phyloP scores from a whole-genome alignment of 75 land plant species.

The Selaginella moellendorffii region DNA sequence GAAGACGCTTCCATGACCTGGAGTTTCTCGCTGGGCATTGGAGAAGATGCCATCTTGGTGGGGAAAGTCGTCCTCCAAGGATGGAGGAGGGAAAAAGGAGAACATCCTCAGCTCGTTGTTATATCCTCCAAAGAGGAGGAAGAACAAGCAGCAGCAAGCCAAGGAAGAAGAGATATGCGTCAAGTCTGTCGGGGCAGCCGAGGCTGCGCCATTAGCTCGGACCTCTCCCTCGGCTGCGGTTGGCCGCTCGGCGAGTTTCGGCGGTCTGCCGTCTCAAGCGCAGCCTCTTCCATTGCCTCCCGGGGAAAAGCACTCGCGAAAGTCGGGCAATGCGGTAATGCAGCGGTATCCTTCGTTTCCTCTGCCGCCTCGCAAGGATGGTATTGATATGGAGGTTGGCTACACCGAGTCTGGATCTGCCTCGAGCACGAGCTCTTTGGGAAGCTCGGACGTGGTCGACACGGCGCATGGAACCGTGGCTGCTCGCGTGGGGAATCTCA shows the following conservation, averaged over 20 bases:
- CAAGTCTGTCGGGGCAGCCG: neutral
- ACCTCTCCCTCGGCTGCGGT: neutral
- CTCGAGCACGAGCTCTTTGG: neutral
- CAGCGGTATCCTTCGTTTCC: neutral
- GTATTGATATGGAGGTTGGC: neutral
- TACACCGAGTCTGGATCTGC: neutral
- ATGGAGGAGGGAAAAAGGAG: neutral
- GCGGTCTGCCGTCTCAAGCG: neutral
- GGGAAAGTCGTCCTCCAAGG: neutral
- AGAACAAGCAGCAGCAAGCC: neutral
- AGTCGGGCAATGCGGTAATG: neutral
- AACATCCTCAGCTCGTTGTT: neutral
- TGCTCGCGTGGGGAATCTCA: neutral
- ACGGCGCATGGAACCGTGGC: neutral
- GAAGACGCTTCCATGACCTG: neutral
- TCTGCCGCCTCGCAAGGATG: neutral
- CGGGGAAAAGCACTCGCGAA: neutral
- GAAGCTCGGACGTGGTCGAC: neutral
- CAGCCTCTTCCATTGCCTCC: neutral
- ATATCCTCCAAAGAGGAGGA: neutral
- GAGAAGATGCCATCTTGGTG: conserved; percentile 1
- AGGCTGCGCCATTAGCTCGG: neutral
- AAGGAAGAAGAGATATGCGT: neutral
- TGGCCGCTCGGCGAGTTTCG: neutral
- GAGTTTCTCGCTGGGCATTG: neutral